These are phyloP conservation scores for Mycena capillaripes DNA, from an alignment of 768 basidiomycete genomes.

Conservation along the genomic window DNA sequence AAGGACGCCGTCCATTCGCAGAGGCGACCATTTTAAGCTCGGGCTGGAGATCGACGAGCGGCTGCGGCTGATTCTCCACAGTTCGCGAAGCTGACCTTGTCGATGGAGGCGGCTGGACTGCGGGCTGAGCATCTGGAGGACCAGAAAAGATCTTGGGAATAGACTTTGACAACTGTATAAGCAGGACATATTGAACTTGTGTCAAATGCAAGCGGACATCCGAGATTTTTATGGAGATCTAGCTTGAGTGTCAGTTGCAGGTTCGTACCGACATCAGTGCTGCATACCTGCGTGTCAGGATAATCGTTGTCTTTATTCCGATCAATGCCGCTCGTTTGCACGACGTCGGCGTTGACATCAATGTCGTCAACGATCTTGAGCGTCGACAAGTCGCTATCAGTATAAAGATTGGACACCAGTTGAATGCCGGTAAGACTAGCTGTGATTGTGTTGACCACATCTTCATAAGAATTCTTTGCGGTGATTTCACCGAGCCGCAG, in stretches of 20 bases:
- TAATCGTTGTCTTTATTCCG: slow-evolving; percentile 61
- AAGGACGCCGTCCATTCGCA: slow-evolving; percentile 50
- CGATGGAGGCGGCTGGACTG: slow-evolving; percentile 44
- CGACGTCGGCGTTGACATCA: slow-evolving; percentile 75
- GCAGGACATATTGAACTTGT: slow-evolving; percentile 82
- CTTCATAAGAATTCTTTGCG: slow-evolving; percentile 82
- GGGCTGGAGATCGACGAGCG: slow-evolving; percentile 65
- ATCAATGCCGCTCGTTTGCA: slow-evolving; percentile 72
- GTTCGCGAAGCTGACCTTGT: slow-evolving; percentile 25
- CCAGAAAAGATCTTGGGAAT: slow-evolving; percentile 76
- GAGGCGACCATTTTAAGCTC: slow-evolving; percentile 61
- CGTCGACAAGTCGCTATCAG: slow-evolving; percentile 59
- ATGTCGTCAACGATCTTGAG: slow-evolving; percentile 96
- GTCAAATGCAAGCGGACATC: slow-evolving; percentile 90
- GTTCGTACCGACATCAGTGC: neutral
- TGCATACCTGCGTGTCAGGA: slow-evolving; percentile 83
- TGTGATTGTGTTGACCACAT: slow-evolving; percentile 67
- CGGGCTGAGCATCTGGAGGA: slow-evolving; percentile 56
- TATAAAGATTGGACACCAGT: slow-evolving; percentile 77
- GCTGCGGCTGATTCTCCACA: slow-evolving; percentile 28
- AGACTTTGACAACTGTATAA: slow-evolving; percentile 75
- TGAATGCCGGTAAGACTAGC: slow-evolving; percentile 90
- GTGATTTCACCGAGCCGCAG: slow-evolving; percentile 91
- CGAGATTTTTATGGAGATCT: slow-evolving; percentile 84
- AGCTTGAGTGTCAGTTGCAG: neutral